Base-by-base conservation (phyloP, 176 grass and related monocot species). In the Poa annua region DNA sequence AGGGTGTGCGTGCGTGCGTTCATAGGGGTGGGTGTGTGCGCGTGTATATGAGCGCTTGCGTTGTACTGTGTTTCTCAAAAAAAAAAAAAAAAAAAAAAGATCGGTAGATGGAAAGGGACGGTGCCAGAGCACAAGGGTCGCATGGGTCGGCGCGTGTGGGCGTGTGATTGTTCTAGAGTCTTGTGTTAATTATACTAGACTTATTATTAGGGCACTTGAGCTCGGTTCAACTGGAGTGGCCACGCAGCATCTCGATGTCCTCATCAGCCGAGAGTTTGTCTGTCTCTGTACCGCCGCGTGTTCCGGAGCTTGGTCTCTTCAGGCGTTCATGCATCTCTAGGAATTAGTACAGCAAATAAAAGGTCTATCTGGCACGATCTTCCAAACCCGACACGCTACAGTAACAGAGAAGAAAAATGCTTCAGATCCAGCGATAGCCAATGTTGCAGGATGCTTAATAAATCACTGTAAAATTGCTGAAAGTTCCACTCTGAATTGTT, bases 61-160 rank as follows among this genome's bases (percentile, higher is more conserved):
- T n/a, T n/a, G n/a, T n/a, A n/a, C n/a, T n/a, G n/a, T n/a, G n/a
- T n/a, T n/a, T n/a, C n/a, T n/a, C n/a, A n/a, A n/a, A n/a, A n/a
- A n/a, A n/a, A n/a, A n/a, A n/a, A n/a, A n/a, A n/a, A n/a, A n/a
- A n/a, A n/a, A n/a, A n/a, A n/a, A n/a, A n/a, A n/a, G n/a, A n/a
- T n/a, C n/a, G 6, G 41, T 22, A 15, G 44, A 71, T 15, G 41
- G 41, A 47, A 47, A 22, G 68, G 41, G 68, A 15, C 12, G 22
- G 5, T 24, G n/a, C 0, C 16, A 29, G 60, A 29, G 29, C 1
- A 84, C 42, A 78, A 7, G 64, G 53, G 45, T 73, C 11, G 39
- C 88, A 66, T 86, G 83, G 88, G 82, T 7, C 83, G 83, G 88
- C 81, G 83, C 78, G 5, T 82, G 42, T 11, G 88, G 36, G 22